Evolutionary conservation across 768 basidiomycete genomes (phyloP), one percentile per base, ranked within the genome.

Genomic region (Pleurotus platypus): DNA sequence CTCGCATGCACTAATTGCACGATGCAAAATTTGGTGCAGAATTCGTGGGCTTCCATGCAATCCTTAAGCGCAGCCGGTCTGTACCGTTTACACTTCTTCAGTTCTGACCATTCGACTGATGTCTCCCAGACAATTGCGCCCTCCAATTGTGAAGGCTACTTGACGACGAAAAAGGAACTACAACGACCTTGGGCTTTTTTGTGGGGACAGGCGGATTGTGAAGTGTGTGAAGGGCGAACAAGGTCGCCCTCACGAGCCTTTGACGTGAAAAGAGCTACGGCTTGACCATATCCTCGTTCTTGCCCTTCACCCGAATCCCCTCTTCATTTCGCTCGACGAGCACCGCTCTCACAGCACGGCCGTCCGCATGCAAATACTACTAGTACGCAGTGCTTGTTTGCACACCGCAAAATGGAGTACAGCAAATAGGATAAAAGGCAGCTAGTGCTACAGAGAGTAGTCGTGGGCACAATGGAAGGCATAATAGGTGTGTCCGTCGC

Each of bases 191-290:
- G 42, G 42, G 11, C n/a, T 42, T 54, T 54, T 22, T 54, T 39
- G n/a, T 42, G 27, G 39, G 7, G 15, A 15, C n/a, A 8, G 51
- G 42, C 24, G 51, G 18, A 11, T 18, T 54, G 51, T 54, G 51
- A 54, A 43, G 51, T 40, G 8, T 53, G 51, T 53, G 51, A 53
- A 53, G 39, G 51, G 51, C 42, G 51, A 43, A 43, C 51, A 54
- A 54, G 39, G 49, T 18, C 46, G 18, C 46, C 46, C 46, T 48
- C 24, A 24, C 24, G 46, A 48, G 46, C 24, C 13, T 22, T 54
- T 54, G 51, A 54, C 51, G 35, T 54, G 51, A 54, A 54, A 54
- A 54, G 51, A n/a, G 30, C 30, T 35, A 35, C 18, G 26, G 51
- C n/a, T 38, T 40, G 18, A 42, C 39, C 51, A 38, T 18, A 39